Evolutionary conservation across 306 rosid genomes (phyloP), one percentile per base, ranked within the genome.

Genomic region (Cucumis cinereus): DNA sequence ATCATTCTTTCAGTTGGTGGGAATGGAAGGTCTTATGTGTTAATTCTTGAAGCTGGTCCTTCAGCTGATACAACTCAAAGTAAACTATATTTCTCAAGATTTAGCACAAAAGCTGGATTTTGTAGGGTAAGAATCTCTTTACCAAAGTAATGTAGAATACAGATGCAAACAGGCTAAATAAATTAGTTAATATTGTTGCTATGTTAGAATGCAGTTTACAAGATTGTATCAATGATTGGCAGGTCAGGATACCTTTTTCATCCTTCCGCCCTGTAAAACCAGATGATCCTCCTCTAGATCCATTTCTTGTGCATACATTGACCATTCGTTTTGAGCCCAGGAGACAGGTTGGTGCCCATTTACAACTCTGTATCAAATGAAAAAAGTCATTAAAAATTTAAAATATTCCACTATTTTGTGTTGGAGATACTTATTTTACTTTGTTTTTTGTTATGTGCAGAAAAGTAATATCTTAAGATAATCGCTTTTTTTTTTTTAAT

Each of bases 301-400:
- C 97, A 64, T 94, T 94, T 83, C 97, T 91, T 78, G 91, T 94
- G 54, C 98, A 94, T 85, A 94, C 96, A 58, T 79, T 94, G 72
- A 94, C 98, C 35, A 90, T 94, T 83, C 97, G 96, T 79, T 94
- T 94, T 62, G 98, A 94, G 84, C 98, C 98, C 43, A 89, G 97
- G 89, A 91, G 90, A 90, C 98, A 91, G 97, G 98, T 94, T 62
- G 66, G 77, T 50, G 23, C 35, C 16, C 1, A 45, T 12, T 13
- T 68, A 45, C 78, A 78, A 54, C 83, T 77, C 55, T 28, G 36
- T 78, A 76, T 45, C 16, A n/a, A 23, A 76, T 41, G 33, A 54
- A 28, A 76, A 50, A 74, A 33, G 8, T 56, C 9, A n/a, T 55
- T 45, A 49, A 64, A 38, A 6, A 6, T 28, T 43, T 11, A 12